Evolutionary conservation across 2,329 filamentous ascomycete species (phyloP).

Genomic region (Mariannaea sp.): DNA sequence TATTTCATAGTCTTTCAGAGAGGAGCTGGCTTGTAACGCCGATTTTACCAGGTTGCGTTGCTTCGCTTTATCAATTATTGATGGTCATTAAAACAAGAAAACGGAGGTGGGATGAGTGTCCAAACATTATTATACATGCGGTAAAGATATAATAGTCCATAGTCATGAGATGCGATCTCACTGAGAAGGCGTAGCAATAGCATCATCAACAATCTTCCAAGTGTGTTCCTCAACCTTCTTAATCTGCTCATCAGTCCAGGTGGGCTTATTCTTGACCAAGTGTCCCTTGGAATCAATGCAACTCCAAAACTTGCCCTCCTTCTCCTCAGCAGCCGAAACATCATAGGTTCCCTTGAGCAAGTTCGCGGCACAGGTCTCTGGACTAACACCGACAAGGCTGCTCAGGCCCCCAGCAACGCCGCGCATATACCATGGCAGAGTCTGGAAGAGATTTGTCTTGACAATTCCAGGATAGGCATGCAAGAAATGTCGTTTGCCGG

Average conservation of each 20-base stretch:
- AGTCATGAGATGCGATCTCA: too few species aligned
- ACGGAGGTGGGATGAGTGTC: too few species aligned
- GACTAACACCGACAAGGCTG: slow-evolving; percentile 30
- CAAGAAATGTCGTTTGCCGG: slow-evolving; percentile 40
- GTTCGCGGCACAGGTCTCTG: slow-evolving; percentile 38
- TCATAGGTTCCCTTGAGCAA: slow-evolving; percentile 34
- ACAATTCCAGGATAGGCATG: slow-evolving; percentile 50
- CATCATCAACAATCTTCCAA: slow-evolving; percentile 38
- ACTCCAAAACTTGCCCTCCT: slow-evolving; percentile 35
- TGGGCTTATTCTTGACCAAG: slow-evolving; percentile 32
- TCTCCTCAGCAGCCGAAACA: slow-evolving; percentile 10
- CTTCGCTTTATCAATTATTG: too few species aligned
- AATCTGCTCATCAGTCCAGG: slow-evolving; percentile 38
- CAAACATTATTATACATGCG: too few species aligned
- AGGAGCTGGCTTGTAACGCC: too few species aligned
- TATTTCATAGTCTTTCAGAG: too few species aligned
- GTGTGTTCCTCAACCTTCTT: slow-evolving; percentile 40
- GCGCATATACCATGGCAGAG: slow-evolving; percentile 42
- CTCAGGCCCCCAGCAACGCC: slow-evolving; percentile 12
- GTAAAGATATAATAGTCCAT: too few species aligned
- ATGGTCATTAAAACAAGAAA: too few species aligned
- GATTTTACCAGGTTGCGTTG: too few species aligned
- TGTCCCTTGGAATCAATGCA: slow-evolving; percentile 40
- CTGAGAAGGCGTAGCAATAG: not conserved
- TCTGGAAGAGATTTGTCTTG: slow-evolving; percentile 37